Conservation (phyloP, 1,284 basidiomycete genomes). For the Porodaedalea pini region DNA sequence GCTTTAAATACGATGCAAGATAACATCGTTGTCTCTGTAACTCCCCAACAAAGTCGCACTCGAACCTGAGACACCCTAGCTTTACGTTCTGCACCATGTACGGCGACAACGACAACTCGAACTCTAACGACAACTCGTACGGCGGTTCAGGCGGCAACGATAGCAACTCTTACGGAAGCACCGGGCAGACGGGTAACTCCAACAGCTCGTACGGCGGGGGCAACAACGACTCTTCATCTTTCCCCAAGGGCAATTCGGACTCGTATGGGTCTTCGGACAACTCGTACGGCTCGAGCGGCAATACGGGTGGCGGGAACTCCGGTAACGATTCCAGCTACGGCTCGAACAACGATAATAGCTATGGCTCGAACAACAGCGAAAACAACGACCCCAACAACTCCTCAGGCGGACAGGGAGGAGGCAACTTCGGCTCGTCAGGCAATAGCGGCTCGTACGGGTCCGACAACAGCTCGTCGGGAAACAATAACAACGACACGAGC, state of each 20-base stretch:
- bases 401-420: background rate
- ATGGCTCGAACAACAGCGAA: conserved; percentile 4
- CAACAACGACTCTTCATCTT: background rate
- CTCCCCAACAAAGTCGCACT: too few species aligned
- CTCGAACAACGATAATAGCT: conserved; percentile 1
- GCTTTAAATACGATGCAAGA: too few species aligned
- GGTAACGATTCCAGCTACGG: background rate
- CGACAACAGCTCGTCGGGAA: background rate
- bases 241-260: background rate
- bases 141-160: background rate
- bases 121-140: background rate
- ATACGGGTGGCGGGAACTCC: background rate
- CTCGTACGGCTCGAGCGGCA: background rate
- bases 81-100: too few species aligned
- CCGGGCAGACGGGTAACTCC: background rate
- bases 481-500: background rate
- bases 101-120: background rate
- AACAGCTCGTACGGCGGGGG: conserved; percentile 1
- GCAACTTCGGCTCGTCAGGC: background rate
- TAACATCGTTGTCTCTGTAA: too few species aligned
- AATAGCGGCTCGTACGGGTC: conserved; percentile 5
- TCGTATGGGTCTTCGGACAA: conserved; percentile 7
- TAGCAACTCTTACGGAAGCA: conserved; percentile 1
- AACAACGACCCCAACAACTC: background rate
- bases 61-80: too few species aligned